These are phyloP conservation scores for Diddensiella transvaalensis DNA, from an alignment of 805 yeast genomes.

Conservation along the genomic window DNA sequence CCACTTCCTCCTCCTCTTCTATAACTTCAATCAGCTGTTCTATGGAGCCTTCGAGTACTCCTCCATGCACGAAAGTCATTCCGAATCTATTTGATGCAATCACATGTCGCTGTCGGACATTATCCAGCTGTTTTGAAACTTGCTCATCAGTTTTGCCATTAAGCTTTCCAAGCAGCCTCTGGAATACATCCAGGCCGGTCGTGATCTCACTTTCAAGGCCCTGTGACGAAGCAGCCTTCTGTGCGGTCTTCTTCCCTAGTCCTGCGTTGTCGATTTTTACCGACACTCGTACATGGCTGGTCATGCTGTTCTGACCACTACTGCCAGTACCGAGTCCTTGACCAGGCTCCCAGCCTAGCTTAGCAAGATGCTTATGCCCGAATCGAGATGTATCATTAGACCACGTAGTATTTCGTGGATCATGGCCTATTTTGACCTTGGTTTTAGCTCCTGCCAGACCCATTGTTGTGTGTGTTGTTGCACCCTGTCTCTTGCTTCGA, in stretches of 20 bases:
- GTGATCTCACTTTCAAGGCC: conserved; percentile 69
- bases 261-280: conserved; percentile 83
- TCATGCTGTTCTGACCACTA: conserved; percentile 50
- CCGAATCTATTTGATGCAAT: conserved; percentile 80
- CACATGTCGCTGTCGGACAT: conserved; percentile 63
- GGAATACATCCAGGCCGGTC: conserved; percentile 90
- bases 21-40: conserved; percentile 28
- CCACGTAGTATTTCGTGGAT: conserved; percentile 95
- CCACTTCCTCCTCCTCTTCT: conserved; percentile 25
- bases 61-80: conserved; percentile 81
- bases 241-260: conserved; percentile 64
- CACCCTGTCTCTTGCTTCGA: not conserved
- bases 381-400: conserved; percentile 68
- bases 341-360: conserved; percentile 92
- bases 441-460: conserved; percentile 59
- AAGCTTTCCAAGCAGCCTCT: conserved; percentile 79
- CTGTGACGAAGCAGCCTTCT: conserved; percentile 43
- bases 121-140: conserved; percentile 43
- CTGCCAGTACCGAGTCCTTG: conserved; percentile 67
- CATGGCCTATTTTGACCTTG: conserved; percentile 83
- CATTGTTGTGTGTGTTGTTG: conserved; percentile 20
- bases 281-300: conserved; percentile 77
- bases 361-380: conserved; percentile 81
- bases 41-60: conserved; percentile 74
- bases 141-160: conserved; percentile 79